Conservation (phyloP, 768 basidiomycete species). For the Calocera viscosa region DNA sequence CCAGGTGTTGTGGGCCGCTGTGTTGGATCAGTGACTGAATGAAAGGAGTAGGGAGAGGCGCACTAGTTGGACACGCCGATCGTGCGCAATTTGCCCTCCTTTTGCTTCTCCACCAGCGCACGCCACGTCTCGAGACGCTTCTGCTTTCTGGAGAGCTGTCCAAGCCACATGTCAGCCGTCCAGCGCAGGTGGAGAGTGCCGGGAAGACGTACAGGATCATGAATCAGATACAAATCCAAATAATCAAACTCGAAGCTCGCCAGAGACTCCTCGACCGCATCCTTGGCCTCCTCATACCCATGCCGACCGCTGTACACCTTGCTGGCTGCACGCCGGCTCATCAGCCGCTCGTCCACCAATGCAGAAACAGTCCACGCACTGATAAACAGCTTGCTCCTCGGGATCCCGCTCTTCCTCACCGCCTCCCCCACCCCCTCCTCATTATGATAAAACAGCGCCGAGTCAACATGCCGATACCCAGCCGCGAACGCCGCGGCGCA, state of each 20-base stretch:
- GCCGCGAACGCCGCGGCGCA: conserved; percentile 1
- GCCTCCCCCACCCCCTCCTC: conserved; percentile 21
- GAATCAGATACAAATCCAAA: conserved; percentile 66
- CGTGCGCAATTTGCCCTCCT: conserved; percentile 50
- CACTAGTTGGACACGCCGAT: conserved; percentile 80
- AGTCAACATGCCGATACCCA: conserved; percentile 43
- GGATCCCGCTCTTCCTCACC: conserved; percentile 35
- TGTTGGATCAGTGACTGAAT: conserved; percentile 7
- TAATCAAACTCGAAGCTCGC: conserved; percentile 42
- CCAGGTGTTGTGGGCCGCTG: conserved; percentile 57
- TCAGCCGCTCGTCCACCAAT: not conserved
- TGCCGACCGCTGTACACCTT: conserved; percentile 48
- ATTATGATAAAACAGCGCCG: conserved; percentile 51
- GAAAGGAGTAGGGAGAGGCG: conserved; percentile 19
- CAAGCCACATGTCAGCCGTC: too few relatives aligned
- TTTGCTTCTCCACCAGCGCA: conserved; percentile 50
- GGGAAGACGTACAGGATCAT: conserved; percentile 37
- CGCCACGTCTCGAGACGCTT: conserved; percentile 61
- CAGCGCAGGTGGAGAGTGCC: not conserved
- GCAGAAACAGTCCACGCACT: conserved; percentile 34
- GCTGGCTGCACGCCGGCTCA: conserved; percentile 37
- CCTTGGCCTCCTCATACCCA: conserved; percentile 49
- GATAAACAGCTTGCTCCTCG: conserved; percentile 51
- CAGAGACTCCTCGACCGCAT: conserved; percentile 50
- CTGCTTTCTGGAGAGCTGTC: conserved; percentile 44